A percentile compares a stretch with the other conserved stretches of the same genome.
Evolutionary conservation across 164 flowering plant species (phyloP).

Genomic region (Tetrastigma voinierianum): DNA sequence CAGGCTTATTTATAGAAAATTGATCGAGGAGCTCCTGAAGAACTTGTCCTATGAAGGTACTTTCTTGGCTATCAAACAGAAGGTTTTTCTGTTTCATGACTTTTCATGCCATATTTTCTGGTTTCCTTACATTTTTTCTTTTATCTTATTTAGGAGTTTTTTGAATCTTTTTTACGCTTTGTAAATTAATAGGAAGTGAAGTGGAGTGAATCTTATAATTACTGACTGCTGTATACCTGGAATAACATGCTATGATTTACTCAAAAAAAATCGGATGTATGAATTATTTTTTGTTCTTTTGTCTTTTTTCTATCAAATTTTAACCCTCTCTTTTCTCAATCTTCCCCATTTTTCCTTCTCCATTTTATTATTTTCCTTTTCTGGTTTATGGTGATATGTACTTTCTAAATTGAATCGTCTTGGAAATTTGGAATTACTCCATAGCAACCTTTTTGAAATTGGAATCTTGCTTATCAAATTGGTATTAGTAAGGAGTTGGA

Average conservation of each 20-base stretch:
- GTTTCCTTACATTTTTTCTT: neutral
- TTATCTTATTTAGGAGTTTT: too few relatives aligned
- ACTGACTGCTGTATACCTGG: conserved; percentile 79
- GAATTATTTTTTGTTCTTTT: conserved; percentile 11
- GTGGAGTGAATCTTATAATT: conserved; percentile 62
- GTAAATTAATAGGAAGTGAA: conserved; percentile 41
- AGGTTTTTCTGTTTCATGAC: too few relatives aligned
- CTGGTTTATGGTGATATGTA: neutral
- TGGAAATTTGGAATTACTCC: too few relatives aligned
- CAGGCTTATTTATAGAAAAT: conserved; percentile 61
- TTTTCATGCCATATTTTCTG: too few relatives aligned
- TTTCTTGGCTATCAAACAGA: conserved; percentile 6
- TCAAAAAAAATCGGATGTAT: conserved; percentile 65
- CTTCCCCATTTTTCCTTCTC: too few relatives aligned
- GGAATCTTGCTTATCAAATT: too few relatives aligned
- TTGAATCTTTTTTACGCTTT: neutral
- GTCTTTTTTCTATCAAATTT: conserved; percentile 9
- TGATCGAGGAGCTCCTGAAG: conserved; percentile 70
- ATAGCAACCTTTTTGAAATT: neutral
- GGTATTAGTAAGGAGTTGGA: too few relatives aligned
- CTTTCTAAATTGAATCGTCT: too few relatives aligned
- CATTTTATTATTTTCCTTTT: too few relatives aligned
- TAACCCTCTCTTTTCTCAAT: too few relatives aligned
- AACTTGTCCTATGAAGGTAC: conserved; percentile 61
- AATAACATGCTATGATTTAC: conserved; percentile 78